These are phyloP conservation scores for Ziziphus jujuba DNA, from an alignment of 306 rosid genomes.

Conservation along the genomic window DNA sequence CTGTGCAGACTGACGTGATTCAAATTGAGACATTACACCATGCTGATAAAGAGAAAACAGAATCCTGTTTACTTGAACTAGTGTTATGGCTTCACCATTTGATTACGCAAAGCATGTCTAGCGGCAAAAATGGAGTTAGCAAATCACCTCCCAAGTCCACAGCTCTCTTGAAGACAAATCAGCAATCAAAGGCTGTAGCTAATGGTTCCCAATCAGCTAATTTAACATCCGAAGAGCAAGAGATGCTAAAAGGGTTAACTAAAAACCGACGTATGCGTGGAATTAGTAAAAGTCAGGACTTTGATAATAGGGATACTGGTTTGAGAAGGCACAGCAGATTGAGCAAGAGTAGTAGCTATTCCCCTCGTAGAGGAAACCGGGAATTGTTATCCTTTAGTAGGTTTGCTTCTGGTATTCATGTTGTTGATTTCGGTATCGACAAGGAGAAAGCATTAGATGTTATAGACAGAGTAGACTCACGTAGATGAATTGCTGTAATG, in stretches of 20 bases:
- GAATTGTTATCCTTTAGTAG: conserved; percentile 41
- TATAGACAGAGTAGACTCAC: conserved; percentile 58
- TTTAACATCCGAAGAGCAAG: conserved; percentile 55
- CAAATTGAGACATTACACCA: conserved; percentile 84
- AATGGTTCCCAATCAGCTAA: conserved; percentile 3
- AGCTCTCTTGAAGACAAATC: conserved; percentile 25
- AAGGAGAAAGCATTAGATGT: conserved; percentile 68
- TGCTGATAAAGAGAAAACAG: conserved; percentile 73
- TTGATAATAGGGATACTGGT: conserved; percentile 31
- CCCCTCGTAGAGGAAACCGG: conserved; percentile 46
- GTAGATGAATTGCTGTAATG: conserved; percentile 22
- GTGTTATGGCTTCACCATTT: conserved; percentile 80
- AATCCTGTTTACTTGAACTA: conserved; percentile 58
- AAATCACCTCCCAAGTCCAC: conserved; percentile 35
- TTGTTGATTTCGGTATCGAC: conserved; percentile 49
- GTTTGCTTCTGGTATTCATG: conserved; percentile 48
- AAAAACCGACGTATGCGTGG: conserved; percentile 40
- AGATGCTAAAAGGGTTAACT: conserved; percentile 49
- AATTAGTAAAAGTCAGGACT: conserved; percentile 70
- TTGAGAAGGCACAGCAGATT: conserved; percentile 35
- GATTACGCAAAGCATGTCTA: conserved; percentile 44
- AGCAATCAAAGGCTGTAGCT: conserved; percentile 19
- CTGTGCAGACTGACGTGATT: conserved; percentile 46
- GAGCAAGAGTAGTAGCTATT: conserved; percentile 59
- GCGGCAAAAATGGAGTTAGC: conserved; percentile 24